Percentiles rank a stretch among this genome's conserved stretches.
Evolutionary conservation across 108 stramenopile genomes (phyloP).

Genomic region (Skeletonema potamos): DNA sequence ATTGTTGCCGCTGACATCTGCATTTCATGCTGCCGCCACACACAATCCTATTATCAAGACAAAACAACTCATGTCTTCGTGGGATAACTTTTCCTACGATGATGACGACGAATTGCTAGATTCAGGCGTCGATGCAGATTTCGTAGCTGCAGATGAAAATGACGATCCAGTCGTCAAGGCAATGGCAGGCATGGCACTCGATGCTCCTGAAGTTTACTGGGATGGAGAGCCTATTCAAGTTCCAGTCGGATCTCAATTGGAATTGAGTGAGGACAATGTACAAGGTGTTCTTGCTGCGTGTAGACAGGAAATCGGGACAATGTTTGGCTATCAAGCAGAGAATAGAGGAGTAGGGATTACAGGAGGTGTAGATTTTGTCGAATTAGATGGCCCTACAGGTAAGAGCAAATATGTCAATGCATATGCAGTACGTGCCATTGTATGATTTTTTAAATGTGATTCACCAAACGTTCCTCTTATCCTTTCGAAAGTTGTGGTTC

Average conservation of each 20-base stretch:
- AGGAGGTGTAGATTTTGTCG: constrained; percentile 92
- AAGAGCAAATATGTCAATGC: constrained; percentile 14
- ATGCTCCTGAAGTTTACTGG: constrained; percentile 54
- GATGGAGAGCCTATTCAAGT: constrained; percentile 42
- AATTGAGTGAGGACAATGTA: constrained; percentile 69
- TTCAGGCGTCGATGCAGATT: constrained; percentile 5
- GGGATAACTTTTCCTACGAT: constrained; percentile 54
- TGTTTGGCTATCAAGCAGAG: constrained; percentile 93
- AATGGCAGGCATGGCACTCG: constrained; percentile 52
- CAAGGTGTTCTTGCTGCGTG: constrained; percentile 75
- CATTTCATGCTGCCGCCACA: background rate
- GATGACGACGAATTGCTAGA: constrained; percentile 66
- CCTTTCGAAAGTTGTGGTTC: constrained; percentile 18
- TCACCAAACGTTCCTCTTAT: background rate
- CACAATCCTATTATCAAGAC: background rate
- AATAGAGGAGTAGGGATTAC: constrained; percentile 94
- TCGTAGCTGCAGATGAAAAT: constrained; percentile 74
- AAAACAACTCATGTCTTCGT: constrained; percentile 15
- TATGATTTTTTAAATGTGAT: too few relatives aligned
- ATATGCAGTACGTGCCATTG: constrained; percentile 10
- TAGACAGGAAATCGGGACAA: constrained; percentile 80
- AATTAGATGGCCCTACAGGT: constrained; percentile 89
- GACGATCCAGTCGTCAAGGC: constrained; percentile 78
- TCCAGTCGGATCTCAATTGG: constrained; percentile 56
- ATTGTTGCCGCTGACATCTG: background rate